Evolutionary conservation across 2,329 filamentous ascomycete species (phyloP).

Genomic region (Hymenoscyphus albidus): DNA sequence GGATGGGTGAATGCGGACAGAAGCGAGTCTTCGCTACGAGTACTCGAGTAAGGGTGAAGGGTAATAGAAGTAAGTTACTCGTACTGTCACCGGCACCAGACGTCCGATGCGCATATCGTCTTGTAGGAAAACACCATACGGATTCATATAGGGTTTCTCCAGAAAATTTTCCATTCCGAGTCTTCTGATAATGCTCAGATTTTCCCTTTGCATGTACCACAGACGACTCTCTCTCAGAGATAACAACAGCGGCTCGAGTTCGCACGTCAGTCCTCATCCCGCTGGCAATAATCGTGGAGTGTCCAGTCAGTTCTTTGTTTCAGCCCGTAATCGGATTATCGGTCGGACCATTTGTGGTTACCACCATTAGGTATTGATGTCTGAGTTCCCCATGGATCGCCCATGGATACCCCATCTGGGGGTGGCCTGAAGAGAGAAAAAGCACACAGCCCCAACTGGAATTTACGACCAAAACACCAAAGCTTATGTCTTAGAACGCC

Average conservation of each 20-base stretch:
- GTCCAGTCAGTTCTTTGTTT: too few species aligned
- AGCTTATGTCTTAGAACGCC: not conserved
- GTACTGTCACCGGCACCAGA: too few species aligned
- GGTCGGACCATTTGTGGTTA: too few species aligned
- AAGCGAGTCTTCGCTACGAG: not conserved
- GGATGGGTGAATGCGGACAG: too few species aligned
- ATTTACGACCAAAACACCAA: not conserved
- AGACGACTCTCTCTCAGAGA: not conserved
- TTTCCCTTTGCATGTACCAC: not conserved
- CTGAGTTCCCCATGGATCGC: not conserved
- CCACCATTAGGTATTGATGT: too few species aligned
- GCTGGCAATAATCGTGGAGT: not conserved
- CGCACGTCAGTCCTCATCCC: not conserved
- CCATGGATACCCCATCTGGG: not conserved
- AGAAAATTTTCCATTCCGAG: not conserved
- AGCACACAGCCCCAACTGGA: not conserved
- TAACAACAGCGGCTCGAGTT: not conserved
- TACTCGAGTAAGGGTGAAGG: too few species aligned
- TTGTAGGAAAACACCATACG: not conserved
- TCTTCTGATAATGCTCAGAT: not conserved
- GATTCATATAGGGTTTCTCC: not conserved
- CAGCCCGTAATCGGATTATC: too few species aligned
- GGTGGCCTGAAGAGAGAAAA: not conserved
- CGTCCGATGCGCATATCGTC: too few species aligned
- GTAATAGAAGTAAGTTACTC: too few species aligned